A percentile compares a stretch with the other conserved stretches of the same genome.
Conservation (phyloP, 495 filamentous ascomycete genomes). For the Parachaetomium inaequale region DNA sequence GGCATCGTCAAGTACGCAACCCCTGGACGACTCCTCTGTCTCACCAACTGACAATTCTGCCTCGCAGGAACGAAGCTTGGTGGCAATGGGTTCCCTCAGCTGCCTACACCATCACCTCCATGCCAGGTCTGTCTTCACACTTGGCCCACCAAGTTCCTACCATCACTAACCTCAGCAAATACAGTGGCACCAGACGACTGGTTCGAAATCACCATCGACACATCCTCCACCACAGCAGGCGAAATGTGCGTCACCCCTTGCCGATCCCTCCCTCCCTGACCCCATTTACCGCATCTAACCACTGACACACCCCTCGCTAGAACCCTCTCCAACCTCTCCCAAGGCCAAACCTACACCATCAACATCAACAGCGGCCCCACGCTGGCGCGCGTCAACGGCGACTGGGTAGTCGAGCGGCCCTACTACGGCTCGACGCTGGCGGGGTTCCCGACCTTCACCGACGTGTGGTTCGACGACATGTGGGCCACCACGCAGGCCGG, state of each 20-base stretch:
- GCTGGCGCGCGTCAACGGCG: conserved; percentile 27
- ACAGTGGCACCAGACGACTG: conserved; percentile 28
- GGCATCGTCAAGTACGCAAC: conserved; percentile 18
- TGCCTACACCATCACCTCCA: conserved; percentile 22
- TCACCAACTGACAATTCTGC: neutral
- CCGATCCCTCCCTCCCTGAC: neutral
- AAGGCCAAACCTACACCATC: conserved; percentile 17
- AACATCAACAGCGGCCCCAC: conserved; percentile 17
- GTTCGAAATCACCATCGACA: conserved; percentile 31
- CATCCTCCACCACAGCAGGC: conserved; percentile 25
- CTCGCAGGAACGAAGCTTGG: conserved; percentile 28
- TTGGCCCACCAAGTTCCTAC: neutral
- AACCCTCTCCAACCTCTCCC: conserved; percentile 25
- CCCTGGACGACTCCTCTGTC: too few species aligned
- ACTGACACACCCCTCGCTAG: conserved; percentile 5
- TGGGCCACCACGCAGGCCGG: conserved; percentile 14
- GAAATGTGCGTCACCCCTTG: conserved; percentile 19
- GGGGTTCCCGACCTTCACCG: conserved; percentile 27
- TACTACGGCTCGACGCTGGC: conserved; percentile 23
- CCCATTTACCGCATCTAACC: neutral
- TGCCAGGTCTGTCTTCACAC: conserved; percentile 21
- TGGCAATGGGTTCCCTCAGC: conserved; percentile 32
- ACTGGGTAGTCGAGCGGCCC: conserved; percentile 34
- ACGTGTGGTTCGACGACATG: conserved; percentile 31
- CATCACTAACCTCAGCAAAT: neutral